Evolutionary conservation across 345 rosid species (phyloP).

Genomic region (Melastoma malabathricum): DNA sequence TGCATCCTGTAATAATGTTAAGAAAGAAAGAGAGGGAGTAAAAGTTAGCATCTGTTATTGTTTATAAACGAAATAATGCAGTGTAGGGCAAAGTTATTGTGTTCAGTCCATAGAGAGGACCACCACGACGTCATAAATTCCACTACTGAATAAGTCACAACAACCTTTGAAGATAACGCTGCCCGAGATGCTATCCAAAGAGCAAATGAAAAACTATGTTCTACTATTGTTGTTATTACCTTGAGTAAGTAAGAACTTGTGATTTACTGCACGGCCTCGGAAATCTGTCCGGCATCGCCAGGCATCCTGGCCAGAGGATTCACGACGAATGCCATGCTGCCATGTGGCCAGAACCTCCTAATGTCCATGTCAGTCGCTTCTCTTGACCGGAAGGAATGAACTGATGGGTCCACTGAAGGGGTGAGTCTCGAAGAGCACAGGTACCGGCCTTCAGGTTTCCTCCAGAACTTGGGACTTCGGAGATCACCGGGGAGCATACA

Average conservation of each 20-base stretch:
- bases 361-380: constrained; percentile 26
- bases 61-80: no score
- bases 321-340: constrained; percentile 46
- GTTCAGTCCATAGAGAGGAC: no score
- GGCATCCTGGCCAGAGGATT: constrained; percentile 84
- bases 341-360: constrained; percentile 34
- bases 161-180: no score
- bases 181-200: no score
- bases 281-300: constrained; percentile 16
- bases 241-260: constrained; percentile 3
- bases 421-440: constrained; percentile 28
- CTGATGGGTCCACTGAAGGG: constrained; percentile 18
- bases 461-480: constrained; percentile 68
- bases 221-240: neutral
- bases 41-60: no score
- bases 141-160: no score
- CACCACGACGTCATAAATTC: no score
- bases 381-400: neutral
- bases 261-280: constrained; percentile 13
- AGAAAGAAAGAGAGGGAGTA: no score
- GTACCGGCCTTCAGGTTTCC: constrained; percentile 34
- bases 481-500: constrained; percentile 66
- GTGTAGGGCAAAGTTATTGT: no score
- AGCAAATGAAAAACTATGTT: no score
- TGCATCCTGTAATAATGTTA: no score